Percentiles rank a stretch among this genome's conserved stretches.
These are phyloP conservation scores for Chrysopogon serrulatus DNA, from an alignment of 176 grass and related monocot genomes.

Conservation along the genomic window DNA sequence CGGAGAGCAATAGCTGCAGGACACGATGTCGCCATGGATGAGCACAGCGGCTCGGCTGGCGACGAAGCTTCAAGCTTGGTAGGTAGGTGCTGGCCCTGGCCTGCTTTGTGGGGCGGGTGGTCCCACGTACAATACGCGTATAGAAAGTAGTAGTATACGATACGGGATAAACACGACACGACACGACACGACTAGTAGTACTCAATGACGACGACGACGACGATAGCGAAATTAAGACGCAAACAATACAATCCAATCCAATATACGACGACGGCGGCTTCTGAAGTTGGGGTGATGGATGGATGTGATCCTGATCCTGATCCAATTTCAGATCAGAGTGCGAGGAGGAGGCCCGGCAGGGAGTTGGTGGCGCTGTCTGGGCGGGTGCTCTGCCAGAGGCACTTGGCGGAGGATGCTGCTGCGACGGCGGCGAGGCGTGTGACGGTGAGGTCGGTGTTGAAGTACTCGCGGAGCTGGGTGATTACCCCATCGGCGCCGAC, in stretches of 20 bases:
- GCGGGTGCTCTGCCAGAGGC: constrained; percentile 59
- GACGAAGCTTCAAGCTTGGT: too few relatives aligned
- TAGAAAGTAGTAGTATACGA: too few relatives aligned
- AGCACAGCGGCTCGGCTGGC: too few relatives aligned
- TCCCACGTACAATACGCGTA: too few relatives aligned
- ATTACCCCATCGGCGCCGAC: constrained; percentile 67
- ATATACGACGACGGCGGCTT: too few relatives aligned
- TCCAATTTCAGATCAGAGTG: constrained; percentile 16
- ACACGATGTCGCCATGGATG: too few relatives aligned
- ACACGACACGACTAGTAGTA: too few relatives aligned
- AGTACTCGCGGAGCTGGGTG: constrained; percentile 88
- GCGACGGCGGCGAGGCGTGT: constrained; percentile 43
- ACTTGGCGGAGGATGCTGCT: background rate
- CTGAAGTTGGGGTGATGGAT: background rate
- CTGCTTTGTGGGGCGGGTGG: too few relatives aligned
- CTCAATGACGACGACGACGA: background rate
- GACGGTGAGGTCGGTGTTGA: constrained; percentile 89
- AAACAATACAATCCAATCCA: too few relatives aligned
- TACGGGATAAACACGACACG: too few relatives aligned
- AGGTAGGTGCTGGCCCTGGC: too few relatives aligned
- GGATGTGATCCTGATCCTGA: background rate
- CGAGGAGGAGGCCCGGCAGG: constrained; percentile 63
- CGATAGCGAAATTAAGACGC: background rate
- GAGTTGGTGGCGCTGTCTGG: constrained; percentile 39
- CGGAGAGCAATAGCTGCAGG: background rate